Evolutionary conservation across 2,329 filamentous ascomycete genomes (phyloP).

Genomic region (Podosphaera leucotricha): DNA sequence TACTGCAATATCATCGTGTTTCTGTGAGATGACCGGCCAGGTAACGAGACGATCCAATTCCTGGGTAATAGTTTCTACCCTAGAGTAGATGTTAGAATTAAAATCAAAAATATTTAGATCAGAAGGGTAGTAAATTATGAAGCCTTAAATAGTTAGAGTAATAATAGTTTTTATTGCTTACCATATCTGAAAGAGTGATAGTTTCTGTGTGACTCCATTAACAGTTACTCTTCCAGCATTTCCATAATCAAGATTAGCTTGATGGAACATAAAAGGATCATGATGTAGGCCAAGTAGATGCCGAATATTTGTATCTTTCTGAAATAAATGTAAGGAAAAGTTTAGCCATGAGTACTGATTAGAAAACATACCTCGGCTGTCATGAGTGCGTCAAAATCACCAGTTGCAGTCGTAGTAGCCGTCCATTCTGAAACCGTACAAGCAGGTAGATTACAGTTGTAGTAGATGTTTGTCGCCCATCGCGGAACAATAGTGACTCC

Average conservation of each 20-base stretch:
- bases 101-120: not conserved
- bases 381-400: constrained; percentile 28
- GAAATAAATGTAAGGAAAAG: not conserved
- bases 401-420: constrained; percentile 29
- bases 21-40: constrained; percentile 31
- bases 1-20: constrained; percentile 24
- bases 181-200: constrained; percentile 13
- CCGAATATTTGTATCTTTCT: constrained; percentile 26
- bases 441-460: constrained; percentile 25
- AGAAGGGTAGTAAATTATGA: not conserved
- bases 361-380: constrained; percentile 17
- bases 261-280: constrained; percentile 25
- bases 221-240: constrained; percentile 17
- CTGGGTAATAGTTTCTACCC: constrained; percentile 12
- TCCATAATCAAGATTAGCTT: constrained; percentile 32
- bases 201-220: constrained; percentile 10
- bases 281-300: constrained; percentile 28
- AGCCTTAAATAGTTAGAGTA: not conserved
- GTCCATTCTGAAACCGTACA: constrained; percentile 38
- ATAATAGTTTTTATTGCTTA: not conserved
- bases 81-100: not conserved
- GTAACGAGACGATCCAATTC: constrained; percentile 18
- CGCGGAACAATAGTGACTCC: constrained; percentile 33
- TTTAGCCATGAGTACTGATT: not conserved
- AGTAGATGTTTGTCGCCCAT: constrained; percentile 17